phyloP scores from a whole-genome alignment of 768 basidiomycete species.

The Lentinula raphanica region DNA sequence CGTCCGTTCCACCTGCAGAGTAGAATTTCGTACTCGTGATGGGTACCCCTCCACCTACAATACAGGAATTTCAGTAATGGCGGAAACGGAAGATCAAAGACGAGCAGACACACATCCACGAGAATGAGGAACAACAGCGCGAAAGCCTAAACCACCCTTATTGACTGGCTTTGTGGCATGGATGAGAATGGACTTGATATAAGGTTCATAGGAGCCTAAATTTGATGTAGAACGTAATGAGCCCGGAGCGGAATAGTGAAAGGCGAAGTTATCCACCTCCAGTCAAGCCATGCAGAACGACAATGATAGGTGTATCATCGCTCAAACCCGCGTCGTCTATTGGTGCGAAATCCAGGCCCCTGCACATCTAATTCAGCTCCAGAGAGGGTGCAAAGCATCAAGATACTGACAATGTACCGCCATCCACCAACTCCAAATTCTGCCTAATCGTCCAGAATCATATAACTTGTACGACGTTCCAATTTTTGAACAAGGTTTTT shows the following conservation, averaged over 20 bases:
- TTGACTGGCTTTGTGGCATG: slow-evolving; percentile 45
- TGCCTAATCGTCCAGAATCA: slow-evolving; percentile 24
- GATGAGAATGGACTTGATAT: slow-evolving; percentile 57
- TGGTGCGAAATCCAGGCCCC: slow-evolving; percentile 65
- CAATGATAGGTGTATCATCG: slow-evolving; percentile 46
- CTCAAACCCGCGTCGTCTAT: slow-evolving; percentile 30
- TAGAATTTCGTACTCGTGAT: slow-evolving; percentile 59
- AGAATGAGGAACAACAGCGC: slow-evolving; percentile 65
- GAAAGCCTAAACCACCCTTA: slow-evolving; percentile 60
- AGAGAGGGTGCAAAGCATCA: background rate
- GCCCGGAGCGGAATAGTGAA: background rate
- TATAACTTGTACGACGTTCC: too few species aligned
- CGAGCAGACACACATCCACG: slow-evolving; percentile 48
- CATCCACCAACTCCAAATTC: slow-evolving; percentile 49
- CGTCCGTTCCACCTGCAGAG: slow-evolving; percentile 62
- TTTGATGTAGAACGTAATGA: background rate
- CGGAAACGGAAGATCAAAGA: background rate
- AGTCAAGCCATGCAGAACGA: slow-evolving; percentile 54
- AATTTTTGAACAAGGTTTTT: too few species aligned
- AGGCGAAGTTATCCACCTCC: slow-evolving; percentile 32
- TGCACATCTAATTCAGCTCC: too few species aligned
- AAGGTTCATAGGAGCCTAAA: slow-evolving; percentile 59
- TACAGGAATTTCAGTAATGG: background rate
- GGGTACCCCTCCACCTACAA: slow-evolving; percentile 51
- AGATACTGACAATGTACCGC: slow-evolving; percentile 55